A percentile compares a stretch with the other conserved stretches of the same genome.
Conservation (phyloP, 2,329 filamentous ascomycete genomes). For the Tolypocladium endophyticum region DNA sequence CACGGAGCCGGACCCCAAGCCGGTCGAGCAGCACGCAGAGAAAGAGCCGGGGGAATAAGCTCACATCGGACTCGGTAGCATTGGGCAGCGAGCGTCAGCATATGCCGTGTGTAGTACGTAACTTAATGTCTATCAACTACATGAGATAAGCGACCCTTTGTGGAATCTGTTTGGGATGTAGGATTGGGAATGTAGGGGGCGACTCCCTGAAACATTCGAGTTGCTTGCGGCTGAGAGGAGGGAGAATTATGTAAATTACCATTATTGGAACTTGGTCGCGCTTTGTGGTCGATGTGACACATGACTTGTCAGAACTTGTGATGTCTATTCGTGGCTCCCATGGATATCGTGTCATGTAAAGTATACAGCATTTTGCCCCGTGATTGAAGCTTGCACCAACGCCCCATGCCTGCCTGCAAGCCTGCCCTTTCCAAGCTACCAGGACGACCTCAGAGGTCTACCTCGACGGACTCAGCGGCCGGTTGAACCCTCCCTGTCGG, state of each 20-base stretch:
- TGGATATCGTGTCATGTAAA: background rate
- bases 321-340: background rate
- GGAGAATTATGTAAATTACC: background rate
- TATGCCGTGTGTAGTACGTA: slow-evolving; percentile 21
- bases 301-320: background rate
- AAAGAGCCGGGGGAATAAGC: slow-evolving; percentile 3
- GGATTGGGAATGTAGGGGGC: no score
- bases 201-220: background rate
- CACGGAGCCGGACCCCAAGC: background rate
- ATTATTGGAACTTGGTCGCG: background rate
- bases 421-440: background rate
- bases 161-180: slow-evolving; percentile 1
- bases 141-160: slow-evolving; percentile 3
- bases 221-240: background rate
- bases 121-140: slow-evolving; percentile 27
- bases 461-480: slow-evolving; percentile 54
- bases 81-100: slow-evolving; percentile 7
- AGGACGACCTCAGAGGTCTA: slow-evolving; percentile 9
- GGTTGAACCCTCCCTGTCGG: slow-evolving; percentile 69
- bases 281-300: background rate
- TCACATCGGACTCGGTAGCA: slow-evolving; percentile 7
- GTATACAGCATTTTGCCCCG: background rate
- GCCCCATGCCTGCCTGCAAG: background rate
- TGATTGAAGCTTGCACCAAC: background rate
- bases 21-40: slow-evolving; percentile 7